These are phyloP conservation scores for Trichophyton benhamiae DNA, from an alignment of 2,329 filamentous ascomycete genomes.

Conservation along the genomic window DNA sequence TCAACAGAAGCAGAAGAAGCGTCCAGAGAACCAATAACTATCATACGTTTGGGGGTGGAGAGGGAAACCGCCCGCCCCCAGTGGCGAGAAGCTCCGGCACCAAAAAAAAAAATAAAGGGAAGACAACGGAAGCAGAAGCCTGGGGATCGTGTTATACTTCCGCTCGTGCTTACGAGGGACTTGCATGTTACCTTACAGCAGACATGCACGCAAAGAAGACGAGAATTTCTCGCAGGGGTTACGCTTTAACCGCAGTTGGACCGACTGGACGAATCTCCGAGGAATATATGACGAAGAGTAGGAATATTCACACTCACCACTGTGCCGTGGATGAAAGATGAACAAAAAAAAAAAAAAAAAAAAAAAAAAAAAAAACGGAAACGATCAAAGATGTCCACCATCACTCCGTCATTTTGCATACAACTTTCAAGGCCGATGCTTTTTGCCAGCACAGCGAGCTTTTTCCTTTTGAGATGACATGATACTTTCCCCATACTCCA, in stretches of 20 bases:
- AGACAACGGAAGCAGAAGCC: background rate
- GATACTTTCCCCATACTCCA: background rate
- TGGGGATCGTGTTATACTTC: background rate
- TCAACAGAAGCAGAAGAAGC: background rate
- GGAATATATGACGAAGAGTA: background rate
- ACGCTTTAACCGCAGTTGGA: background rate
- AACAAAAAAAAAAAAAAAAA: too few species aligned
- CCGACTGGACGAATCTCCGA: background rate
- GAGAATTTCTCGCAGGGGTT: background rate
- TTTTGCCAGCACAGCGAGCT: background rate
- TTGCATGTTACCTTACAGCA: background rate
- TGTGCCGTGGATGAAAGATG: too few species aligned
- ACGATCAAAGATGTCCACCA: background rate
- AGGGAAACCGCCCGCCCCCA: background rate
- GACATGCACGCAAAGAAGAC: too few species aligned
- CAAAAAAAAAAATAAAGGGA: background rate
- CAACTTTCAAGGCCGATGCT: background rate
- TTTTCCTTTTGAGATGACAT: background rate
- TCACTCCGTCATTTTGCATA: background rate
- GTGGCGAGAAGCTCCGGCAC: background rate
- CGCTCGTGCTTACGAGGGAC: background rate
- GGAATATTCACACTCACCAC: background rate
- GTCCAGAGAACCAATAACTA: background rate
- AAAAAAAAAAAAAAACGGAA: too few species aligned
- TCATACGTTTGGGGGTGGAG: background rate